Conservation (phyloP, 1,139 yeast species). For the Geotrichum histeridarum region DNA sequence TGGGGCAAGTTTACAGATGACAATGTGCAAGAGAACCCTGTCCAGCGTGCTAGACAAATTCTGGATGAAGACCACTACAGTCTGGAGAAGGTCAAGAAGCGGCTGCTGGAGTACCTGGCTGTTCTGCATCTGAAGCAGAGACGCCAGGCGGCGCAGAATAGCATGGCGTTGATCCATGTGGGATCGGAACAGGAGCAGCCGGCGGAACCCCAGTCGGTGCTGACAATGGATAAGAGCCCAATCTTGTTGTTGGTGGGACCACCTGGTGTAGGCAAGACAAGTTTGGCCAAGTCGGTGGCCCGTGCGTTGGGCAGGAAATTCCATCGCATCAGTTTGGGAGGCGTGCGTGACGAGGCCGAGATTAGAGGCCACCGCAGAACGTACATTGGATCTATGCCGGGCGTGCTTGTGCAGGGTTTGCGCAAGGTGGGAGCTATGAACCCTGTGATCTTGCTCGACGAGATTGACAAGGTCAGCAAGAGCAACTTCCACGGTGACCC, state of each 20-base stretch:
- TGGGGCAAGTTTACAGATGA: conserved; percentile 37
- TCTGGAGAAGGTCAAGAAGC: conserved; percentile 69
- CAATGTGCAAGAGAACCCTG: conserved; percentile 41
- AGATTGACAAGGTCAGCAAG: conserved; percentile 71
- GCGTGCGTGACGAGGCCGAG: conserved; percentile 84
- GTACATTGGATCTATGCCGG: conserved; percentile 93
- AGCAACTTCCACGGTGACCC: conserved; percentile 75
- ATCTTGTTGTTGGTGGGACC: conserved; percentile 85
- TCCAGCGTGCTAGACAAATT: conserved; percentile 52
- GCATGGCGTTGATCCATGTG: neutral
- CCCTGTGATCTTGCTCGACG: conserved; percentile 85
- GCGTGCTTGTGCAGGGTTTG: conserved; percentile 71
- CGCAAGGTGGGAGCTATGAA: conserved; percentile 76
- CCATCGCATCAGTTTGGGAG: conserved; percentile 83
- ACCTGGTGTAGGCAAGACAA: conserved; percentile 93
- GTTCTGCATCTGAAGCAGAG: conserved; percentile 56
- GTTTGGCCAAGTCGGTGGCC: conserved; percentile 82
- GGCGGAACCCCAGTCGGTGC: neutral
- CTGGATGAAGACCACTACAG: conserved; percentile 84
- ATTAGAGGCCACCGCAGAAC: conserved; percentile 90
- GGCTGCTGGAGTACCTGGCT: conserved; percentile 76
- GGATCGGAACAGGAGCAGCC: neutral
- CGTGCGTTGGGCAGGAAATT: conserved; percentile 71
- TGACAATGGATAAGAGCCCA: conserved; percentile 51
- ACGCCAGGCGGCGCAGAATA: conserved; percentile 9